These are phyloP conservation scores for Pythium myriotylum DNA, from an alignment of 352 stramenopile genomes.

Conservation along the genomic window DNA sequence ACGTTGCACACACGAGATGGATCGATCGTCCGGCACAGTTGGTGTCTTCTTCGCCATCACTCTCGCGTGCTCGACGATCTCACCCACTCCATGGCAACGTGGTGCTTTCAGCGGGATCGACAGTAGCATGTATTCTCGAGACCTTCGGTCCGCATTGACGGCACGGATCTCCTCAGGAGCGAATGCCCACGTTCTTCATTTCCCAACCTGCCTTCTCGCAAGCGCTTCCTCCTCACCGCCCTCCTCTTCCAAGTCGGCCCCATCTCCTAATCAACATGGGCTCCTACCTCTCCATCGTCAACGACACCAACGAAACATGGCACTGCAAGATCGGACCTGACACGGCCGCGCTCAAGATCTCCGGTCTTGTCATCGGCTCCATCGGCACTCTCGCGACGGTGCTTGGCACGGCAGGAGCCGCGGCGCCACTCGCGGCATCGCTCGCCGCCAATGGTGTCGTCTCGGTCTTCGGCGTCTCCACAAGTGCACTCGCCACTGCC, in stretches of 20 bases:
- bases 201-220: not conserved
- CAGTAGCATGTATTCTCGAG: too few relatives aligned
- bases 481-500: constrained; percentile 13
- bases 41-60: too few relatives aligned
- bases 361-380: constrained; percentile 10
- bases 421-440: constrained; percentile 7
- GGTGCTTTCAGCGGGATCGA: too few relatives aligned
- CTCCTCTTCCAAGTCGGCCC: too few relatives aligned
- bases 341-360: constrained; percentile 24
- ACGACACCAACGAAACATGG: constrained; percentile 25
- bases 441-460: constrained; percentile 11
- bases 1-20: too few relatives aligned
- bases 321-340: constrained; percentile 25
- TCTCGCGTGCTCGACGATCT: too few relatives aligned
- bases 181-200: too few relatives aligned
- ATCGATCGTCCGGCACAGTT: too few relatives aligned
- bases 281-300: constrained; percentile 31
- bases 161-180: too few relatives aligned
- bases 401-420: constrained; percentile 13
- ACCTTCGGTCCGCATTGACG: too few relatives aligned
- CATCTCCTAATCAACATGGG: too few relatives aligned
- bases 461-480: constrained; percentile 20
- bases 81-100: too few relatives aligned
- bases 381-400: constrained; percentile 11
- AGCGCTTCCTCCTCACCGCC: not conserved